These are phyloP conservation scores for Fraxinus latifolia DNA, from an alignment of 305 asterid genomes.

Conservation along the genomic window DNA sequence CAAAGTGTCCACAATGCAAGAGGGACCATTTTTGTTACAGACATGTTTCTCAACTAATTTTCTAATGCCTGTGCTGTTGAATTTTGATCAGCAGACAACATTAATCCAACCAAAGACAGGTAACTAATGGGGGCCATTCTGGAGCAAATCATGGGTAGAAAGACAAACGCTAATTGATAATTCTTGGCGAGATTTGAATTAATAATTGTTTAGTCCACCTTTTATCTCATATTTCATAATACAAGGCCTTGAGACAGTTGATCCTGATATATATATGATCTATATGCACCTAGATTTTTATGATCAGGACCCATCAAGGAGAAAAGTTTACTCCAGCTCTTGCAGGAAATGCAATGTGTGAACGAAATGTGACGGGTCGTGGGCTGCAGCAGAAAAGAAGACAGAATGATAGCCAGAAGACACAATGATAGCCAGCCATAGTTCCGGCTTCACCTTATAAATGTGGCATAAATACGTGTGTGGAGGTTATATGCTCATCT, in stretches of 20 bases:
- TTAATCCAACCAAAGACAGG: constrained; percentile 30
- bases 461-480: neutral
- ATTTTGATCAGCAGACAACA: constrained; percentile 22
- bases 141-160: constrained; percentile 9
- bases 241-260: neutral
- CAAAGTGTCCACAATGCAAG: constrained; percentile 15
- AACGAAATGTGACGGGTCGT: constrained; percentile 12
- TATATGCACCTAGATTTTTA: neutral
- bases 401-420: constrained; percentile 36
- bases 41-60: constrained; percentile 22
- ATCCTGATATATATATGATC: neutral
- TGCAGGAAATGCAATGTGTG: constrained; percentile 1
- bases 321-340: neutral
- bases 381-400: constrained; percentile 20
- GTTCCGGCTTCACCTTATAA: constrained; percentile 23
- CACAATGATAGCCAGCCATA: neutral
- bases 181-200: neutral
- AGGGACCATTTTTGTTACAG: constrained; percentile 23
- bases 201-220: neutral
- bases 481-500: neutral
- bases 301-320: neutral
- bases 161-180: neutral
- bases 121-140: constrained; percentile 24
- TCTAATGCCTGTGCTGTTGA: constrained; percentile 25
- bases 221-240: neutral